phyloP scores from a whole-genome alignment of 352 stramenopile species.

The Pythium rhizo-oryzae region DNA sequence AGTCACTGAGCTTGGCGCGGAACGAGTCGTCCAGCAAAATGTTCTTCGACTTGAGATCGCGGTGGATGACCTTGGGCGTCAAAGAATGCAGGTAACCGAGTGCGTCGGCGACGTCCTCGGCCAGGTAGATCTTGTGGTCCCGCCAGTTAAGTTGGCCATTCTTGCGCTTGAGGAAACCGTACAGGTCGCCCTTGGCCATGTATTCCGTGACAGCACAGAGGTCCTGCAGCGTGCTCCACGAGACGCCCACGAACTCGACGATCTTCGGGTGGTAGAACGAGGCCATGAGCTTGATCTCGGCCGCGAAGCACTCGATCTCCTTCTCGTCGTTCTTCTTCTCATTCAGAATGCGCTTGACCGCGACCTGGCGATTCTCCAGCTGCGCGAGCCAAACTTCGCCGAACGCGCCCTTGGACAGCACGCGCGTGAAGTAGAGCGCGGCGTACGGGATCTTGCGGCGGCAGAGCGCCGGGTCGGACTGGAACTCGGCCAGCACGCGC shows the following conservation, averaged over 20 bases:
- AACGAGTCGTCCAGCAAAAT: constrained; percentile 21
- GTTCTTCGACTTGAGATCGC: constrained; percentile 22
- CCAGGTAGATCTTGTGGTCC: constrained; percentile 73
- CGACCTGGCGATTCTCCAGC: constrained; percentile 75
- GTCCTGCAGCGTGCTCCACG: constrained; percentile 22
- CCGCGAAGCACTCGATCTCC: constrained; percentile 79
- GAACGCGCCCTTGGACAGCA: constrained; percentile 80
- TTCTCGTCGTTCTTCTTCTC: constrained; percentile 83
- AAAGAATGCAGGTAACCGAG: constrained; percentile 75
- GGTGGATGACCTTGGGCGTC: constrained; percentile 76
- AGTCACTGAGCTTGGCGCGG: constrained; percentile 21
- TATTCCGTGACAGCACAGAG: constrained; percentile 47
- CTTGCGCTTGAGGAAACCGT: constrained; percentile 68
- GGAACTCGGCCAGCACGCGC: constrained; percentile 68
- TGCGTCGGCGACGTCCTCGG: constrained; percentile 67
- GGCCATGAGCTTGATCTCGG: constrained; percentile 21
- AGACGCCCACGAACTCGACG: constrained; percentile 19
- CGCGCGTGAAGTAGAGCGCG: constrained; percentile 76
- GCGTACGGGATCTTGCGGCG: constrained; percentile 64
- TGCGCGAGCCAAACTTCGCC: constrained; percentile 85
- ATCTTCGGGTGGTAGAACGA: constrained; percentile 23
- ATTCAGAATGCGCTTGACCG: constrained; percentile 77
- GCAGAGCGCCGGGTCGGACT: constrained; percentile 56
- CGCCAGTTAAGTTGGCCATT: constrained; percentile 70
- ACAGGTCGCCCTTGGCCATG: constrained; percentile 76